Percentiles rank a stretch among this genome's conserved stretches.
phyloP scores from a whole-genome alignment of 257 asterid genomes.

The Solanum pinnatisectum region DNA sequence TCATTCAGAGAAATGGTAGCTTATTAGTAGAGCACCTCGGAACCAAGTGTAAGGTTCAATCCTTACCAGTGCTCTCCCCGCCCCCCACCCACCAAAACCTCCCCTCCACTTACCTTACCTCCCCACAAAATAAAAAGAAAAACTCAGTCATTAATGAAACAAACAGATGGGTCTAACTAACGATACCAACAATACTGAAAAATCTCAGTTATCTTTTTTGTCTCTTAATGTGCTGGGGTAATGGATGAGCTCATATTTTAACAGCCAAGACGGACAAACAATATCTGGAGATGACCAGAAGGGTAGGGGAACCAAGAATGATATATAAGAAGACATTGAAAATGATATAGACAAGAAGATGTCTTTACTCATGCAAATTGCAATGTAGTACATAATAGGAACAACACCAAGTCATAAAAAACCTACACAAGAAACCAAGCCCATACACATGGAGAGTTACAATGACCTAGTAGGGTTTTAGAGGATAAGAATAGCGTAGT shows the following conservation, averaged over 20 bases:
- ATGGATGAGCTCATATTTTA: neutral
- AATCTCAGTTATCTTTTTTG: neutral
- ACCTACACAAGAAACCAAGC: neutral
- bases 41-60: neutral
- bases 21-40: neutral
- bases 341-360: neutral
- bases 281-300: neutral
- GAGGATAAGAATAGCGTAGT: neutral
- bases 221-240: neutral
- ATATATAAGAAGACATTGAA: neutral
- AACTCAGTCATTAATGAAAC: neutral
- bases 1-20: neutral
- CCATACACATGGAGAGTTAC: neutral
- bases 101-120: neutral
- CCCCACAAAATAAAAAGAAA: neutral
- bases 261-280: neutral
- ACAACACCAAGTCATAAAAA: neutral
- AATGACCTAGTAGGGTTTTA: neutral
- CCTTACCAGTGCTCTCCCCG: neutral
- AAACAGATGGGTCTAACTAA: neutral
- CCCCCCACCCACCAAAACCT: neutral
- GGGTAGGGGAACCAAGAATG: neutral
- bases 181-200: neutral
- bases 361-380: neutral
- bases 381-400: neutral